Evolutionary conservation across 1,139 yeast genomes (phyloP), one percentile per base, ranked within the genome.

Genomic region (Tardiomyces blankii): DNA sequence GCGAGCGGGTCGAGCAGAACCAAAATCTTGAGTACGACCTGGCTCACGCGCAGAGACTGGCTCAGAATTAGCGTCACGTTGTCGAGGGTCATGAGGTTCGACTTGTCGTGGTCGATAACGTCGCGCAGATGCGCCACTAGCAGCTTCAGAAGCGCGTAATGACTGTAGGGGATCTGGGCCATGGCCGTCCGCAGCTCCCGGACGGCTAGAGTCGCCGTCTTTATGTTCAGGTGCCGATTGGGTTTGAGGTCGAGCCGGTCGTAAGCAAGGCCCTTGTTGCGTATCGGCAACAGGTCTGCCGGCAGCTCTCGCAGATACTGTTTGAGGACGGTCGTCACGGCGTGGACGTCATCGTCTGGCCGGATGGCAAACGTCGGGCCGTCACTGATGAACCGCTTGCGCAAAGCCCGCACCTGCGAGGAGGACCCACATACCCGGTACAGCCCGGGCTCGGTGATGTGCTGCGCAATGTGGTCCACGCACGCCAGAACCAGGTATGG

Each of bases 381-480:
- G 51, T 71, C 75, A 18, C 54, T n/a, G 59, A 85, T 87, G 57
- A 86, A 82, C 35, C 75, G 76, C 18, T 70, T 67, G 56, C 78
- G 80, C 49, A 84, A 67, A 27, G 74, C 68, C 49, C 70, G 74
- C 49, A 86, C 75, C 46, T 84, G 84, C 46, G 80, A 78, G 25
- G 80, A 67, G 0, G 93, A 81, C 0, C 94, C 86, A 55, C 91
- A 82, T 52, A 84, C 79, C 64, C 95, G 73, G 62, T 86, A 86
- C 27, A 86, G 68, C 27, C 95, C 95, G 50, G 84, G 84, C 60
- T 85, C 95, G 53, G 80, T 80, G 19, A 85, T 30, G 16, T 30
- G n/a, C 16, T 14, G 35, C 4, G 57, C 5, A 9, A 19, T 14
- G 18, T 30, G 18, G 21, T 41, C 21, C 3, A 18, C 27, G 19